phyloP scores from a whole-genome alignment of 257 asterid species.

The Verbascum thapsus region DNA sequence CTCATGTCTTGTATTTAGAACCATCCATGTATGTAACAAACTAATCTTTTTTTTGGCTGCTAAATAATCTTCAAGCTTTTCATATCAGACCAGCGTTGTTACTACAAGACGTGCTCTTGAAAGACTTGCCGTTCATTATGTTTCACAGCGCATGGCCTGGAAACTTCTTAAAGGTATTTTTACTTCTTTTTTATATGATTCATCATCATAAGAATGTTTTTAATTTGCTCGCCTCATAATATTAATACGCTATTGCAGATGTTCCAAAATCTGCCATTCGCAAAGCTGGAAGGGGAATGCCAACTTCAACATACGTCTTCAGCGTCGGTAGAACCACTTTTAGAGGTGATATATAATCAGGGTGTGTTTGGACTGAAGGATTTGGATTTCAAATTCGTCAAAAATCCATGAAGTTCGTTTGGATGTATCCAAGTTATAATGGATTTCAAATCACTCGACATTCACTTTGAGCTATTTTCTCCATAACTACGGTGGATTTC shows the following conservation, averaged over 20 bases:
- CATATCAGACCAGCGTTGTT: constrained; percentile 58
- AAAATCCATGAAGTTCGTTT: too few species aligned
- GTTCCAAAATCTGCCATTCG: constrained; percentile 86
- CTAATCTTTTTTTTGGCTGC: background rate
- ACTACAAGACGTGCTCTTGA: constrained; percentile 86
- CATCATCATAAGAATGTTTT: background rate
- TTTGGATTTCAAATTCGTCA: too few species aligned
- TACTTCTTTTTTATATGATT: constrained; percentile 5
- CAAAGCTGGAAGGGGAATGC: constrained; percentile 77
- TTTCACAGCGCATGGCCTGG: constrained; percentile 91
- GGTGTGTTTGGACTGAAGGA: too few species aligned
- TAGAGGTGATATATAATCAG: constrained; percentile 68
- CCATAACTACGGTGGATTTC: too few species aligned
- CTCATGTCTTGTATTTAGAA: background rate
- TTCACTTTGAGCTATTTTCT: too few species aligned
- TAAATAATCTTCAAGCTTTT: background rate
- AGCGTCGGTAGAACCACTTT: constrained; percentile 73
- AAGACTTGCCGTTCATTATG: constrained; percentile 78
- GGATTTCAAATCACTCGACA: too few species aligned
- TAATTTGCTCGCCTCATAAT: constrained; percentile 5
- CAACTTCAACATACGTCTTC: constrained; percentile 48
- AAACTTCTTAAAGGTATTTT: constrained; percentile 88
- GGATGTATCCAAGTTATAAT: too few species aligned
- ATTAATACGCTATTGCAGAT: constrained; percentile 46
- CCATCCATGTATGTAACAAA: background rate